phyloP scores from a whole-genome alignment of 352 stramenopile species.

The Phytophthora tubulina region DNA sequence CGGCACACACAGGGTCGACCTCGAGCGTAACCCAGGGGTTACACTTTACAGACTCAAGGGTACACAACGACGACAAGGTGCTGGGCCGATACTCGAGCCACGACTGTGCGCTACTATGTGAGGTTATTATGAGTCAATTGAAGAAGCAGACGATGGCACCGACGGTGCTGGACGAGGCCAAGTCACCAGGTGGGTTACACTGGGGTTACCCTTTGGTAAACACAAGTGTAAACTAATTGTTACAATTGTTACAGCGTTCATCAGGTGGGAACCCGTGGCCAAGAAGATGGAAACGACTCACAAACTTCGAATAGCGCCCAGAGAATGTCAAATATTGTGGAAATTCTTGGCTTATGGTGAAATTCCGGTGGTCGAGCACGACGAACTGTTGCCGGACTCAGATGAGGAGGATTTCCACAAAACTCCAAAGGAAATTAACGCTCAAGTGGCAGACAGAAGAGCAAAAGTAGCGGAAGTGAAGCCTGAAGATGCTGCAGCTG shows the following conservation, averaged over 20 bases:
- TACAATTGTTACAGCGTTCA: conserved; percentile 33
- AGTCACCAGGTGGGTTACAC: conserved; percentile 47
- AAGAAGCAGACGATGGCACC: conserved; percentile 54
- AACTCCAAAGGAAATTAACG: conserved; percentile 40
- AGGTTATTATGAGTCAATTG: conserved; percentile 63
- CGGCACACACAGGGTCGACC: conserved; percentile 19
- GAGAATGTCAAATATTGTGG: conserved; percentile 70
- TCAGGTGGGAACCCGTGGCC: conserved; percentile 61
- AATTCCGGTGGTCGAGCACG: conserved; percentile 2
- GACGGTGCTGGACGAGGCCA: conserved; percentile 50
- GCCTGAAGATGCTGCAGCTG: background rate
- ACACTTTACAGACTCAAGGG: conserved; percentile 1
- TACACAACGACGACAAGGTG: conserved; percentile 41
- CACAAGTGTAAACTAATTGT: conserved; percentile 13
- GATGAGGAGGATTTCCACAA: conserved; percentile 64
- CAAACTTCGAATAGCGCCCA: conserved; percentile 41
- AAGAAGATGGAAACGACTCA: conserved; percentile 52
- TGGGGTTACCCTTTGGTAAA: conserved; percentile 5
- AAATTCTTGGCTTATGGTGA: conserved; percentile 81
- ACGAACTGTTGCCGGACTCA: conserved; percentile 54
- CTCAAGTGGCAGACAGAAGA: conserved; percentile 7
- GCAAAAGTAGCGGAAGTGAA: background rate
- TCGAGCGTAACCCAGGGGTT: conserved; percentile 12
- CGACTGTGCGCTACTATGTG: conserved; percentile 63
- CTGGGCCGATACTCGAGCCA: conserved; percentile 59